Conservation (phyloP, 2,329 filamentous ascomycete genomes). For the Aspergillus latus region DNA sequence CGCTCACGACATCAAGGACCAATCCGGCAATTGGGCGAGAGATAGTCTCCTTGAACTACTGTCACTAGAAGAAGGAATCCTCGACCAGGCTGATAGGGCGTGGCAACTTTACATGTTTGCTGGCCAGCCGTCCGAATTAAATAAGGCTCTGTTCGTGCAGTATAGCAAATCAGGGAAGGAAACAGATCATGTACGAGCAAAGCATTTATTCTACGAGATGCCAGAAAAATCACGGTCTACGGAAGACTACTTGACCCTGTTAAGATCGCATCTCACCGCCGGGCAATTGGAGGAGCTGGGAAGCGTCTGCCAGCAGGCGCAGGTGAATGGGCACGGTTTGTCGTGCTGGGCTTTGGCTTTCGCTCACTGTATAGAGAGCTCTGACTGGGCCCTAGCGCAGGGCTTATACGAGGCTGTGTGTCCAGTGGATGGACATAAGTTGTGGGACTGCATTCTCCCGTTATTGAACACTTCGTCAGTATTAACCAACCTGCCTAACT, state of each 20-base stretch:
- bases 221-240: constrained; percentile 36
- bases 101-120: constrained; percentile 44
- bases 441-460: constrained; percentile 18
- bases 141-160: constrained; percentile 36
- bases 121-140: constrained; percentile 28
- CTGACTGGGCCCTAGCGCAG: constrained; percentile 34
- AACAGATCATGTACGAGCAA: constrained; percentile 44
- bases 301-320: constrained; percentile 44
- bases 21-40: constrained; percentile 12
- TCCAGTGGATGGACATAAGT: neutral
- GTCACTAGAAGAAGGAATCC: constrained; percentile 19
- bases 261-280: constrained; percentile 44
- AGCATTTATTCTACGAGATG: constrained; percentile 49
- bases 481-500: constrained; percentile 21
- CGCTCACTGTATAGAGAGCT: constrained; percentile 30
- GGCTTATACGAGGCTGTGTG: constrained; percentile 29
- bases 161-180: constrained; percentile 40
- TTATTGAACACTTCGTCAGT: constrained; percentile 20
- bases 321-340: constrained; percentile 24
- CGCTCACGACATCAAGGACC: neutral
- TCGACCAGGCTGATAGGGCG: constrained; percentile 36
- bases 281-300: constrained; percentile 42
- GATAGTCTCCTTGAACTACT: constrained; percentile 23
- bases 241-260: constrained; percentile 47
- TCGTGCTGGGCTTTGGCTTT: constrained; percentile 34